Conservation (phyloP, 345 rosid genomes). For the Moricandia arvensis region DNA sequence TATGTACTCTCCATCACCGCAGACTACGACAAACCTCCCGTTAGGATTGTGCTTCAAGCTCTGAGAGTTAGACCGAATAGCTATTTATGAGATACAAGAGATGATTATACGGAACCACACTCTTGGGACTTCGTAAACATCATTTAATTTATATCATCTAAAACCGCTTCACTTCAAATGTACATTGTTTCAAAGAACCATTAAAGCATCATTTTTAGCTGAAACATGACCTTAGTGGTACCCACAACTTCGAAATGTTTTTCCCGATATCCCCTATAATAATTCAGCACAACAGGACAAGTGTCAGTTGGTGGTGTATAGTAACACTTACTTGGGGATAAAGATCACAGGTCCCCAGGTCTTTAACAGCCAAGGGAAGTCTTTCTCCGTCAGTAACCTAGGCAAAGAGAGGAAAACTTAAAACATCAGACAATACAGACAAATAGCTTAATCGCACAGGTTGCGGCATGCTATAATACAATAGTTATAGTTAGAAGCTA, state of each 20-base stretch:
- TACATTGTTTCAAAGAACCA: constrained; percentile 14
- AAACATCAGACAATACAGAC: constrained; percentile 23
- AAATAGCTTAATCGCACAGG: not conserved
- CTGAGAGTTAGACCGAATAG: constrained; percentile 41
- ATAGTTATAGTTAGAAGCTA: constrained; percentile 17
- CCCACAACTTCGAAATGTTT: constrained; percentile 10
- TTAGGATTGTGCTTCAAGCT: constrained; percentile 97
- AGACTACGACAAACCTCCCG: constrained; percentile 96
- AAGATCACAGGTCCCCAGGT: constrained; percentile 65
- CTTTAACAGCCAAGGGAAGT: constrained; percentile 95
- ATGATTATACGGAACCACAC: constrained; percentile 4
- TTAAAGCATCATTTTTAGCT: not conserved
- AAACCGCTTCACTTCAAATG: not conserved
- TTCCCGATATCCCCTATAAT: not conserved
- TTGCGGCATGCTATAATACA: constrained; percentile 12
- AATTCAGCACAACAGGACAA: constrained; percentile 6
- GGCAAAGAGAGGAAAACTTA: constrained; percentile 25
- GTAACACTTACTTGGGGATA: constrained; percentile 46
- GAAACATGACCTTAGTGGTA: constrained; percentile 8
- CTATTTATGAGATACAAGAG: constrained; percentile 2
- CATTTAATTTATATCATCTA: not conserved
- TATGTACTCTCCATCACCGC: constrained; percentile 99
- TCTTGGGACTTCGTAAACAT: constrained; percentile 10
- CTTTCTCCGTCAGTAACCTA: constrained; percentile 99
- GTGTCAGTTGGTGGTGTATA: constrained; percentile 10